Evolutionary conservation across 1,284 basidiomycete species (phyloP).

Genomic region (Tylopilus sp.): DNA sequence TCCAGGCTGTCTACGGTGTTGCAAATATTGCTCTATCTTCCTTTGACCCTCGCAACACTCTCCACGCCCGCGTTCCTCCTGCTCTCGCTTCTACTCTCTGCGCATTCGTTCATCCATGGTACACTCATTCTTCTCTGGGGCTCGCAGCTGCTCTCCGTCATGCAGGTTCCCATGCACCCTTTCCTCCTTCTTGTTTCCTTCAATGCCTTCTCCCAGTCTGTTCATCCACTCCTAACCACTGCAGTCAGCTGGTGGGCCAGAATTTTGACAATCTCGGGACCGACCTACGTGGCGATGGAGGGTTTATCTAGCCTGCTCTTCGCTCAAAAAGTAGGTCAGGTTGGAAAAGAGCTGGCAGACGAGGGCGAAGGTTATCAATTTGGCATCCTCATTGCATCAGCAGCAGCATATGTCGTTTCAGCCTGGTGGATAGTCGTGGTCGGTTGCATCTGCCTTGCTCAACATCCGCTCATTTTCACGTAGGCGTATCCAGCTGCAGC

Average conservation of each 20-base stretch:
- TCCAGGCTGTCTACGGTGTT: conserved; percentile 68
- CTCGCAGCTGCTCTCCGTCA: conserved; percentile 63
- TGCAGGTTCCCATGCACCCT: conserved; percentile 79
- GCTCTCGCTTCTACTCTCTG: conserved; percentile 73
- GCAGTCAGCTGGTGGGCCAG: conserved; percentile 72
- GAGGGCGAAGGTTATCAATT: conserved; percentile 75
- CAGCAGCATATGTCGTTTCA: conserved; percentile 71
- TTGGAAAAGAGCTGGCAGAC: conserved; percentile 66
- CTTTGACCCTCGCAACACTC: conserved; percentile 77
- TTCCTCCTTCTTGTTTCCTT: conserved; percentile 78
- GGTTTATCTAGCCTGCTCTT: conserved; percentile 80
- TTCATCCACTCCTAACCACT: conserved; percentile 56
- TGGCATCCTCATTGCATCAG: conserved; percentile 67
- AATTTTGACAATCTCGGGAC: conserved; percentile 68
- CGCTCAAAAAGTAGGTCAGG: conserved; percentile 75
- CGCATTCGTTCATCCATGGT: conserved; percentile 75
- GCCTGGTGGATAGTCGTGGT: conserved; percentile 81
- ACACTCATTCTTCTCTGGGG: conserved; percentile 66
- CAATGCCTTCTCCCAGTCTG: conserved; percentile 68
- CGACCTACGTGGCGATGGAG: conserved; percentile 78
- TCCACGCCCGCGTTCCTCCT: conserved; percentile 77
- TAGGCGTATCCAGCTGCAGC: conserved; percentile 80
- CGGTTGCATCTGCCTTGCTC: conserved; percentile 32
- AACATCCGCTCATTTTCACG: conserved; percentile 6
- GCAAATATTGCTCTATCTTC: conserved; percentile 81